Evolutionary conservation across 768 basidiomycete genomes (phyloP).

Genomic region (Russula lepida): DNA sequence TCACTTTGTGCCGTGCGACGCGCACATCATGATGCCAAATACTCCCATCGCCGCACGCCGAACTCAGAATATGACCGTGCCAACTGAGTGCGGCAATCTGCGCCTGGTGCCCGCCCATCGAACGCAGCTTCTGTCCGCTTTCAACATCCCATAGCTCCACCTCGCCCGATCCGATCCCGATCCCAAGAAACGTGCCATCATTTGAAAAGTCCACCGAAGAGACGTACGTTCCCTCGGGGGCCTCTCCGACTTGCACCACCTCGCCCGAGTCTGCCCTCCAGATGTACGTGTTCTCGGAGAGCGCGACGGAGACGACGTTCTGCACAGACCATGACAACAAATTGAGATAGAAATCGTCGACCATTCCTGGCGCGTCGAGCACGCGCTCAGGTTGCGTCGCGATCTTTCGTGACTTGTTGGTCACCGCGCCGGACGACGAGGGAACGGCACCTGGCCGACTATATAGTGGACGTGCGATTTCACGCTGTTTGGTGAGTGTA

Average conservation of each 20-base stretch:
- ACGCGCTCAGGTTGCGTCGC: conserved; percentile 87
- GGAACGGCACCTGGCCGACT: conserved; percentile 56
- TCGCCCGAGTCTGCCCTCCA: conserved; percentile 89
- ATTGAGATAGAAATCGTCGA: conserved; percentile 97
- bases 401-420: conserved; percentile 72
- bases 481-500: conserved; percentile 67
- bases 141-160: conserved; percentile 96
- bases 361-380: conserved; percentile 87
- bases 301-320: conserved; percentile 84
- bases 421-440: conserved; percentile 52
- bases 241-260: conserved; percentile 71
- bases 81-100: conserved; percentile 83
- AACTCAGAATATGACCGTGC: conserved; percentile 78
- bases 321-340: conserved; percentile 80
- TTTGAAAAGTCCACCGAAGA: conserved; percentile 72
- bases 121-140: conserved; percentile 65
- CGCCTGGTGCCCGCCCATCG: conserved; percentile 83
- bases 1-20: conserved; percentile 55
- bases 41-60: conserved; percentile 88
- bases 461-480: conserved; percentile 68
- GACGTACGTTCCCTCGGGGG: conserved; percentile 67
- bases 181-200: conserved; percentile 72
- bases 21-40: conserved; percentile 97
- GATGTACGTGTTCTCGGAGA: conserved; percentile 80
- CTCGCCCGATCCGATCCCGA: conserved; percentile 73